Base-by-base conservation (phyloP, 805 yeast species). In the Clavispora phyllophila region DNA sequence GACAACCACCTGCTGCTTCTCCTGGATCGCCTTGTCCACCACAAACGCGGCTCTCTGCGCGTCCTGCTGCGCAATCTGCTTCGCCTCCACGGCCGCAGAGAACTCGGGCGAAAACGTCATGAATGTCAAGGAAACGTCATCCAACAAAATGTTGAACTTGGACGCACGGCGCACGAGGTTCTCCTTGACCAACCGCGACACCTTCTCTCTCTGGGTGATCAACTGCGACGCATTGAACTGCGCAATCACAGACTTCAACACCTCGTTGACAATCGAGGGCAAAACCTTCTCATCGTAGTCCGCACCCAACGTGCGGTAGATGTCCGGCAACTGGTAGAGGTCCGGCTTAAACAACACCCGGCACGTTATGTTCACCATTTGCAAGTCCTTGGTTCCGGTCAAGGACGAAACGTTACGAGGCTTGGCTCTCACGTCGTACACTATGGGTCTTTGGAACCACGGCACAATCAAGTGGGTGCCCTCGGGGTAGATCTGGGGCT, bases 361-460 rank as follows among this genome's bases (percentile, higher is more conserved):
- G 66, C 99, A 93, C n/a, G 98, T 91, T 60, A 93, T 91, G 66
- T 89, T 93, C 39, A 93, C 99, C 99, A 93, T 93, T 72, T 93
- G 99, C 61, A 93, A 76, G 68, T 93, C 99, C 70, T 91, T 93
- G 19, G 97, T 88, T 28, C 99, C 99, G 1, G 99, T 93, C 50
- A 89, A 87, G 18, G 98, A 84, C 35, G 95, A 81, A 57, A 93
- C 90, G 54, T 85, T 87, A 66, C 93, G 83, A 27, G 99, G 98
- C 50, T 81, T 85, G n/a, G 96, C 90, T 61, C 97, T 78, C 23
- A 93, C 96, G 63, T 93, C 99, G 63, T 78, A 93, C 14, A 88
- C 70, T 39, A 93, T 76, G 3, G 98, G 95, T 62, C 80, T 82
- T 63, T 93, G 99, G 51, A 93, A 72, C 98, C 99, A 93, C 41